A percentile compares a stretch with the other conserved stretches of the same genome.
Conservation (phyloP, 495 filamentous ascomycete species). For the Xylaria venustula region DNA sequence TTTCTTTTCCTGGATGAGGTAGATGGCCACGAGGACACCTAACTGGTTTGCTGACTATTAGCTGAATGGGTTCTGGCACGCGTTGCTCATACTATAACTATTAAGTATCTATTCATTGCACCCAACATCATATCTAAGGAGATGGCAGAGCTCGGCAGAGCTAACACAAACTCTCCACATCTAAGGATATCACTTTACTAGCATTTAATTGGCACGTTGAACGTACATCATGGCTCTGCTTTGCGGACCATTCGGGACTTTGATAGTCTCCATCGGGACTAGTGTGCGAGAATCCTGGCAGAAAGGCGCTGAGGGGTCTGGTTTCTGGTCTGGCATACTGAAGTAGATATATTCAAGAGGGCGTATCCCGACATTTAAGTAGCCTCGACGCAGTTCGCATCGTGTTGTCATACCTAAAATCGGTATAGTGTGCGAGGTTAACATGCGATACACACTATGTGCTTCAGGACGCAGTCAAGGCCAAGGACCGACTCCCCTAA, state of each 20-base stretch:
- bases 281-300: slow-evolving; percentile 27
- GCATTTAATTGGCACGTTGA: neutral
- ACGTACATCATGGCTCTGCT: neutral
- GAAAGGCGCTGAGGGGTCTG: neutral
- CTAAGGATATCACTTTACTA: neutral
- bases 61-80: no score
- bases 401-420: neutral
- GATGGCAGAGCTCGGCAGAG: no score
- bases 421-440: neutral
- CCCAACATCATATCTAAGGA: no score
- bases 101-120: no score
- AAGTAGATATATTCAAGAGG: neutral
- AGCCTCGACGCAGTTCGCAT: neutral
- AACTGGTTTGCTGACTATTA: no score
- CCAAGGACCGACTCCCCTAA: neutral
- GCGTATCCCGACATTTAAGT: no score
- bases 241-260: no score
- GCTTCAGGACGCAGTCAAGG: neutral
- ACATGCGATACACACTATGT: neutral
- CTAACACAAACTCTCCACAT: neutral
- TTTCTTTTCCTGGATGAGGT: no score
- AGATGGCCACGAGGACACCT: neutral
- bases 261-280: slow-evolving; percentile 10
- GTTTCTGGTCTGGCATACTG: neutral
- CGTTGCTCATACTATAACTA: no score